Conservation (phyloP, 139 green algal genomes). For the Asterochloris erici region DNA sequence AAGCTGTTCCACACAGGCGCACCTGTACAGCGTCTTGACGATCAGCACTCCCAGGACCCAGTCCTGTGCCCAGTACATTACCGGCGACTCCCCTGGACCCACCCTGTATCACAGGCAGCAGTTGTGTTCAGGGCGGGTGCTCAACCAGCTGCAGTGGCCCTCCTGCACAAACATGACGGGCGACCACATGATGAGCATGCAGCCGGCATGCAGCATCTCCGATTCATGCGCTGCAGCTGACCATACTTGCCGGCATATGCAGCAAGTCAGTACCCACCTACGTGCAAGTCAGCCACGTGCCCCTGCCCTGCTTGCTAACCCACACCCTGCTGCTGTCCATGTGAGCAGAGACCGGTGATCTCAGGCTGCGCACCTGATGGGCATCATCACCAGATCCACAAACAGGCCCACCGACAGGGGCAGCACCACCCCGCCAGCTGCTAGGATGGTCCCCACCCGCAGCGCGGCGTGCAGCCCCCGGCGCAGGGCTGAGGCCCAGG, state of each 20-base stretch:
- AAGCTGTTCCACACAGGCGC: too few species aligned
- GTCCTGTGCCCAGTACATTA: conserved; percentile 45
- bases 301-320: background rate
- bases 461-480: background rate
- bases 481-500: background rate
- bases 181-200: background rate
- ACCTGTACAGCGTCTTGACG: conserved; percentile 34
- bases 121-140: background rate
- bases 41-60: conserved; percentile 41
- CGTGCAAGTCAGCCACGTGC: too few species aligned
- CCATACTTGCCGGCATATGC: background rate
- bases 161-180: background rate
- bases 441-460: conserved; percentile 18
- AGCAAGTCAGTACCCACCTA: background rate
- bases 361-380: conserved; percentile 18
- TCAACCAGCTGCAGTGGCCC: background rate
- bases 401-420: conserved; percentile 35
- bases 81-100: conserved; percentile 27
- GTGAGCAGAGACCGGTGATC: background rate
- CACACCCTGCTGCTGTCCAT: background rate
- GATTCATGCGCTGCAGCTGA: too few species aligned
- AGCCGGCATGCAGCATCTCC: background rate
- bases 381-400: conserved; percentile 39
- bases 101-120: conserved; percentile 9
- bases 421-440: conserved; percentile 29